Conservation (phyloP, 352 stramenopile species). For the Globisporangium orthogonon region DNA sequence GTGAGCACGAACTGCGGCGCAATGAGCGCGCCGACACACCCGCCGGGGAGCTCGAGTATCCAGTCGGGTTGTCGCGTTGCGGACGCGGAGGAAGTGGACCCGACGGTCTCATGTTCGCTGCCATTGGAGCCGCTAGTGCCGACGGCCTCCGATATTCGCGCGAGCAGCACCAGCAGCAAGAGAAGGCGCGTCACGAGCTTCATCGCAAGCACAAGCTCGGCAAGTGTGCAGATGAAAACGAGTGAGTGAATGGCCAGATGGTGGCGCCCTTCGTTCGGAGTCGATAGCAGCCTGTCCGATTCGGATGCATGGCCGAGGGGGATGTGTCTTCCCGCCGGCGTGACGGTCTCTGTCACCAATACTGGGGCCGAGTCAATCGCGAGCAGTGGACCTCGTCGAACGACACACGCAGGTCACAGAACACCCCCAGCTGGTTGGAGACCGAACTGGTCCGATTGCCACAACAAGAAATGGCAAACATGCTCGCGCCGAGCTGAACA, state of each 20-base stretch:
- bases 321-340: not conserved
- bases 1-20: conserved; percentile 7
- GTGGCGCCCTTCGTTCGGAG: not conserved
- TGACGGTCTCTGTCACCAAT: not conserved
- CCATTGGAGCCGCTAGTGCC: not conserved
- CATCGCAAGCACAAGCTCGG: no score
- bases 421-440: not conserved
- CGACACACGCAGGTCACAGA: not conserved
- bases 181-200: not conserved
- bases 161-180: not conserved
- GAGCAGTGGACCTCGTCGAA: not conserved
- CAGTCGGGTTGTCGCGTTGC: not conserved
- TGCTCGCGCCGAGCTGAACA: no score
- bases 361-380: not conserved
- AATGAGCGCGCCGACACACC: conserved; percentile 3
- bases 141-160: not conserved
- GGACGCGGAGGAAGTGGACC: not conserved
- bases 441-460: not conserved
- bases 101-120: not conserved
- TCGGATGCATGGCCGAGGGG: not conserved
- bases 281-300: not conserved
- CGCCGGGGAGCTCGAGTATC: not conserved
- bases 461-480: not conserved
- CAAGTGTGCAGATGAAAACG: no score
- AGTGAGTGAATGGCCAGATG: not conserved